phyloP scores from a whole-genome alignment of 345 rosid genomes.

The Lepidium africanum region DNA sequence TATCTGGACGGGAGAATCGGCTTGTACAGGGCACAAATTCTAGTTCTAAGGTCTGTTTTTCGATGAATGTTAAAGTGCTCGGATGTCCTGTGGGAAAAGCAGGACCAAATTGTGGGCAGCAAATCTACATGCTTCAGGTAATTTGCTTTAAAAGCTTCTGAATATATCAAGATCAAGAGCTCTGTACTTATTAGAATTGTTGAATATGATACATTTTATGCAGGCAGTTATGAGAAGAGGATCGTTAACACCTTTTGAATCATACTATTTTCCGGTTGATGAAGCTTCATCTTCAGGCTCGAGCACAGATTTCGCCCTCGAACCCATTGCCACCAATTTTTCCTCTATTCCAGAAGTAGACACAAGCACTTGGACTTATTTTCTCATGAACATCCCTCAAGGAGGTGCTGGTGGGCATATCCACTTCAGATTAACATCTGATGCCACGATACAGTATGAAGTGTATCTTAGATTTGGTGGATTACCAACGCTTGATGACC shows the following conservation, averaged over 20 bases:
- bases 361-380: slow-evolving; percentile 64
- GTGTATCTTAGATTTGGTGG: slow-evolving; percentile 76
- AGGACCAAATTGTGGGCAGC: slow-evolving; percentile 62
- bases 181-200: neutral
- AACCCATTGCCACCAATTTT: slow-evolving; percentile 63
- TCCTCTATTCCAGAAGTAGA: slow-evolving; percentile 38
- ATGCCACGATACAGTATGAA: slow-evolving; percentile 47
- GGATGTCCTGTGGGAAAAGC: slow-evolving; percentile 78
- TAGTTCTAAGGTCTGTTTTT: slow-evolving; percentile 52
- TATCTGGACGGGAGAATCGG: slow-evolving; percentile 32
- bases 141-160: neutral
- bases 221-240: slow-evolving; percentile 79
- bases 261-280: slow-evolving; percentile 63
- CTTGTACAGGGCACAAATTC: slow-evolving; percentile 26
- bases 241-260: slow-evolving; percentile 54
- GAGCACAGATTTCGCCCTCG: slow-evolving; percentile 52
- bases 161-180: slow-evolving; percentile 6
- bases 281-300: slow-evolving; percentile 45
- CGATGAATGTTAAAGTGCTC: slow-evolving; percentile 47
- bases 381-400: slow-evolving; percentile 60
- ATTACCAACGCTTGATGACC: slow-evolving; percentile 52
- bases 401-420: slow-evolving; percentile 95
- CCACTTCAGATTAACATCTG: slow-evolving; percentile 57
- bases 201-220: slow-evolving; percentile 15
- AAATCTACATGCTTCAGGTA: slow-evolving; percentile 73